phyloP scores from a whole-genome alignment of 2,329 filamentous ascomycete species.

The Diaporthe ilicicola region DNA sequence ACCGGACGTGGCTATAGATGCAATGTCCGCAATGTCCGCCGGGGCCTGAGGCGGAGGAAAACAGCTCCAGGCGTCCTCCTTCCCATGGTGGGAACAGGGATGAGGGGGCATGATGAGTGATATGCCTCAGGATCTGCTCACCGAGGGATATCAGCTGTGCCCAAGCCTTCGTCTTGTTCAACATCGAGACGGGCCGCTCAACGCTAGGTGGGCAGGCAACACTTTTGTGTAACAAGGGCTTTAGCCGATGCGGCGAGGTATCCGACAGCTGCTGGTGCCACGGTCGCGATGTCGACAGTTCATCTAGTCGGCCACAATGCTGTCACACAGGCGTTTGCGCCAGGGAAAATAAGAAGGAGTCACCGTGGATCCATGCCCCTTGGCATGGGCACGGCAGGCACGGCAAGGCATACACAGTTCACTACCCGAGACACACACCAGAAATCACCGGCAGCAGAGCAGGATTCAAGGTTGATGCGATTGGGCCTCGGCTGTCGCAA shows the following conservation, averaged over 20 bases:
- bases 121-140: too few relatives aligned
- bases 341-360: background rate
- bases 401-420: background rate
- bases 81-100: background rate
- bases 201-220: background rate
- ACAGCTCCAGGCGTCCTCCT: slow-evolving; percentile 2
- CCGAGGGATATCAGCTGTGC: background rate
- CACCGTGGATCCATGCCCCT: background rate
- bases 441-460: background rate
- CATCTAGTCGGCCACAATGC: background rate
- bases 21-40: background rate
- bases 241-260: background rate
- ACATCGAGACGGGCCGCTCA: background rate
- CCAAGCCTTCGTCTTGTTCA: background rate
- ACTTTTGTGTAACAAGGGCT: background rate
- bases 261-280: background rate
- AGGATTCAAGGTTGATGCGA: slow-evolving; percentile 20
- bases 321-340: background rate
- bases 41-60: slow-evolving; percentile 4
- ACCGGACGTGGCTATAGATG: background rate
- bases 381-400: background rate
- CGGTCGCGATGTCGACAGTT: background rate
- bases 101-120: background rate
- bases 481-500: background rate
- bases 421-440: background rate